These are phyloP conservation scores for Ganoderma boninense DNA, from an alignment of 1,284 basidiomycete species.

Conservation along the genomic window DNA sequence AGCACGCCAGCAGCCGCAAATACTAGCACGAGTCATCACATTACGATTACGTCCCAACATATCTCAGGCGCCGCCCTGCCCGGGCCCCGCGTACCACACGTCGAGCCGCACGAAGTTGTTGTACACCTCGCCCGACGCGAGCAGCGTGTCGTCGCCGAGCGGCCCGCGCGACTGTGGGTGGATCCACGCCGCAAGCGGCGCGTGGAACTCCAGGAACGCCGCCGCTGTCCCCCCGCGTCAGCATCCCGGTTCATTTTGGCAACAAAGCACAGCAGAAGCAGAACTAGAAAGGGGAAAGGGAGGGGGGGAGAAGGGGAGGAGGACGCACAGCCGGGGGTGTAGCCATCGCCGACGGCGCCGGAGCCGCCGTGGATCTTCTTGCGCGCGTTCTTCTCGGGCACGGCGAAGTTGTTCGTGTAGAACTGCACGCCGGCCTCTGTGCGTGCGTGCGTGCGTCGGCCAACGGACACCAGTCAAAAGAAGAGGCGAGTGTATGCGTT, in stretches of 20 bases:
- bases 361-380: conserved; percentile 81
- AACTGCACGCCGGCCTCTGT: conserved; percentile 78
- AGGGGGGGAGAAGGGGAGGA: not conserved
- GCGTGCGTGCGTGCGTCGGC: too few relatives aligned
- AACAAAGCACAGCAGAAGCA: too few relatives aligned
- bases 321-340: conserved; percentile 60
- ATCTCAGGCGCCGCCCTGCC: conserved; percentile 14
- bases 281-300: not conserved
- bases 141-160: conserved; percentile 43
- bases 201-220: conserved; percentile 80
- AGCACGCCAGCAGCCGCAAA: too few relatives aligned
- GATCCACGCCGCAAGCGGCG: conserved; percentile 53
- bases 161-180: conserved; percentile 39
- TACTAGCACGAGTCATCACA: not conserved
- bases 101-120: conserved; percentile 46
- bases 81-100: conserved; percentile 39
- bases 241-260: not conserved
- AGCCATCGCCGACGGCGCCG: conserved; percentile 67
- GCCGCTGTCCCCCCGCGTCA: conserved; percentile 51
- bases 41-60: too few relatives aligned
- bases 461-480: too few relatives aligned
- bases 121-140: conserved; percentile 45
- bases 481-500: too few relatives aligned
- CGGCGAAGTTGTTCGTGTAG: conserved; percentile 67
- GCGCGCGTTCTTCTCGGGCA: conserved; percentile 56